Evolutionary conservation across 495 filamentous ascomycete genomes (phyloP).

Genomic region (Pyrenula massariospora): DNA sequence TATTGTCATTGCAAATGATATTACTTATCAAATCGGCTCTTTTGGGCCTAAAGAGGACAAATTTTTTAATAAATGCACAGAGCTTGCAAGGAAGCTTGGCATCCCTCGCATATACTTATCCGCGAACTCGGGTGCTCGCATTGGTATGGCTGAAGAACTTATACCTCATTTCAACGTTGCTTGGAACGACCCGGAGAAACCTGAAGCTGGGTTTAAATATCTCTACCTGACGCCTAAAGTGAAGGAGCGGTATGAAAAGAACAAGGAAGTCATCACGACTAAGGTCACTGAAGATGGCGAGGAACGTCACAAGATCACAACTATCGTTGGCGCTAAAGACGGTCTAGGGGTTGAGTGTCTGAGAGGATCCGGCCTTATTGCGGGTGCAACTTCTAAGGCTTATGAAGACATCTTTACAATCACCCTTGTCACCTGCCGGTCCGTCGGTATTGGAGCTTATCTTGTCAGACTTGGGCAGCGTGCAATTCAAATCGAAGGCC

Average conservation of each 20-base stretch:
- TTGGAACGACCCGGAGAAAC: conserved; percentile 78
- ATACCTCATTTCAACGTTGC: conserved; percentile 95
- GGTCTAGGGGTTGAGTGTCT: conserved; percentile 96
- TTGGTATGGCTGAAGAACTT: conserved; percentile 92
- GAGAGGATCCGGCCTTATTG: conserved; percentile 93
- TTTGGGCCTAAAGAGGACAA: conserved; percentile 94
- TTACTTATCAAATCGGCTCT: conserved; percentile 96
- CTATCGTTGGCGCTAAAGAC: conserved; percentile 87
- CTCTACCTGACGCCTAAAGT: conserved; percentile 85
- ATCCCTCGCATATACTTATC: conserved; percentile 96
- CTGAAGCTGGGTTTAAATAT: conserved; percentile 92
- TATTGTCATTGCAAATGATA: conserved; percentile 95
- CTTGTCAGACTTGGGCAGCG: conserved; percentile 94
- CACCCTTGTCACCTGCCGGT: conserved; percentile 93
- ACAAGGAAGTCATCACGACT: conserved; percentile 80
- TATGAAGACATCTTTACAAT: conserved; percentile 99
- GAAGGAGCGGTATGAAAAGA: conserved; percentile 78
- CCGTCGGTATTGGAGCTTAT: conserved; percentile 96
- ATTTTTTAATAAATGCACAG: conserved; percentile 98
- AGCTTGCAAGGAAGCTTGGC: conserved; percentile 81
- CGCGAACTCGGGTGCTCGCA: conserved; percentile 97
- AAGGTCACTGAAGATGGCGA: conserved; percentile 75
- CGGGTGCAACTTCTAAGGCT: conserved; percentile 89
- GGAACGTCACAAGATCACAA: conserved; percentile 85
- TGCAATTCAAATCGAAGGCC: conserved; percentile 97